Conservation (phyloP, 345 rosid species). For the Cardiospermum halicacabum region DNA sequence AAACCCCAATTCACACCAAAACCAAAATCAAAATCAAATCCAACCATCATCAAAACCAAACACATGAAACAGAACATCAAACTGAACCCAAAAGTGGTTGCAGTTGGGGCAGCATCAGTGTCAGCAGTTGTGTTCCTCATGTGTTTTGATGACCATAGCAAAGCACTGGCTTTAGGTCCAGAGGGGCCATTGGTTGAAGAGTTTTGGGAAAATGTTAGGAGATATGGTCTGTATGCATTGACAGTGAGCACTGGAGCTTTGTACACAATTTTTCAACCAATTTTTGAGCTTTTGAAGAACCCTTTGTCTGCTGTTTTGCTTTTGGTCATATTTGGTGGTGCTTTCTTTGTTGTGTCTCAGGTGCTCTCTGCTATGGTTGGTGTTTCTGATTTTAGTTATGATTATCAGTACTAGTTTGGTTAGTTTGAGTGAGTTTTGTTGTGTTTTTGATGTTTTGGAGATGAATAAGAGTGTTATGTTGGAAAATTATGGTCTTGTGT, state of each 20-base stretch:
- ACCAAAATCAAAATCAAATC: neutral
- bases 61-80: neutral
- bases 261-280: constrained; percentile 56
- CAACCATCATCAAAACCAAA: constrained; percentile 10
- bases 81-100: constrained; percentile 22
- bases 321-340: constrained; percentile 56
- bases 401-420: constrained; percentile 40
- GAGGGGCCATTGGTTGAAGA: constrained; percentile 89
- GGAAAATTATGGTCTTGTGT: no score
- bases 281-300: constrained; percentile 71
- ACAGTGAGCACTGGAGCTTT: constrained; percentile 92
- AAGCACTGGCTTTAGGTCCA: constrained; percentile 81
- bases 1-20: constrained; percentile 19
- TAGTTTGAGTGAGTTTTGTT: neutral
- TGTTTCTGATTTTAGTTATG: constrained; percentile 65
- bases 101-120: constrained; percentile 50
- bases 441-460: neutral
- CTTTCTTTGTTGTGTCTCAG: constrained; percentile 60
- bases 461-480: no score
- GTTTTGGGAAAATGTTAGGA: constrained; percentile 97
- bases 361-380: constrained; percentile 87
- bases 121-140: constrained; percentile 44
- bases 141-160: constrained; percentile 51
- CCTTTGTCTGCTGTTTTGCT: constrained; percentile 76
- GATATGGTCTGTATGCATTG: constrained; percentile 88